Conservation (phyloP, 768 basidiomycete genomes). For the Trametes meyenii region DNA sequence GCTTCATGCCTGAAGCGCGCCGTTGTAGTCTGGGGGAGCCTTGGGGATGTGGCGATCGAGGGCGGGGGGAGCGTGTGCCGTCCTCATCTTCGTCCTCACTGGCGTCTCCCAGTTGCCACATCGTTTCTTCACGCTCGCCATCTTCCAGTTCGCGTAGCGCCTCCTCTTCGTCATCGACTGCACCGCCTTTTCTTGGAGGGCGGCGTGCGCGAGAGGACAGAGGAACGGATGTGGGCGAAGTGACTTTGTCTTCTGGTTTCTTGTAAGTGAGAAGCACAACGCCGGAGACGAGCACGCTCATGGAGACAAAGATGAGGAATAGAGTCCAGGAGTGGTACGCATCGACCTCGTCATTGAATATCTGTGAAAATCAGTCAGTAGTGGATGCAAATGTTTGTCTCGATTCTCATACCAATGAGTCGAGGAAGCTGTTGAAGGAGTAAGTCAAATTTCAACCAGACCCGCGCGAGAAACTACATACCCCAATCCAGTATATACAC, state of each 20-base stretch:
- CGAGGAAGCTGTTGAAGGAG: conserved; percentile 49
- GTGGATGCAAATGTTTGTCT: background rate
- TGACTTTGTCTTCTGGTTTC: conserved; percentile 65
- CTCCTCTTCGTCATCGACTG: conserved; percentile 41
- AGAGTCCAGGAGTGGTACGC: conserved; percentile 90
- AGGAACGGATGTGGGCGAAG: conserved; percentile 37
- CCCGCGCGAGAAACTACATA: conserved; percentile 36
- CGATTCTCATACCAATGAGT: conserved; percentile 47
- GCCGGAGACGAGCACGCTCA: conserved; percentile 83
- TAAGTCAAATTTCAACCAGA: background rate
- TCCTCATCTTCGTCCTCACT: conserved; percentile 69
- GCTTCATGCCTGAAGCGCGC: conserved; percentile 8
- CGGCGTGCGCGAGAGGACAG: conserved; percentile 31
- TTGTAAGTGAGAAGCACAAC: conserved; percentile 95
- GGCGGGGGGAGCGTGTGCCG: conserved; percentile 34
- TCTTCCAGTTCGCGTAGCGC: conserved; percentile 35
- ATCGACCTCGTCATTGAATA: conserved; percentile 85
- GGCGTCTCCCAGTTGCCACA: conserved; percentile 76
- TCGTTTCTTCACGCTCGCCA: conserved; percentile 44
- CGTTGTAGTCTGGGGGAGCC: conserved; percentile 11
- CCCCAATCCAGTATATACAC: conserved; percentile 86
- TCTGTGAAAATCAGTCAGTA: conserved; percentile 32
- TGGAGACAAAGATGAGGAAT: conserved; percentile 85
- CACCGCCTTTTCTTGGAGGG: conserved; percentile 32
- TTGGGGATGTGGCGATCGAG: conserved; percentile 25